These are phyloP conservation scores for Pleoardoris graminearum DNA, from an alignment of 2,329 filamentous ascomycete species.

Conservation along the genomic window DNA sequence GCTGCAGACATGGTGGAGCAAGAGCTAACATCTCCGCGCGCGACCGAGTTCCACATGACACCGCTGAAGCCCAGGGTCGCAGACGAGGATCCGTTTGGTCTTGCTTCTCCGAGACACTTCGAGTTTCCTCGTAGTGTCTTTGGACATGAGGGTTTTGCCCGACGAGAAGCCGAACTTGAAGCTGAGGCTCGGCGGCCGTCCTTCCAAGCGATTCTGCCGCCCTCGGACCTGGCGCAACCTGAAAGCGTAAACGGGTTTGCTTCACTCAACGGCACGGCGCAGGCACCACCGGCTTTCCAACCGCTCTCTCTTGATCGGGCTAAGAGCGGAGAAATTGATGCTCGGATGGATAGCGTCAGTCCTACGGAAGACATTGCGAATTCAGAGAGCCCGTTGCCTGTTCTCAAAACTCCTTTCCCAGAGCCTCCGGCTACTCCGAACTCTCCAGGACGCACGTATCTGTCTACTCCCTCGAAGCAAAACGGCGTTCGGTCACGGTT, in stretches of 20 bases:
- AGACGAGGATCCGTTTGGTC: slow-evolving; percentile 43
- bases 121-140: slow-evolving; percentile 38
- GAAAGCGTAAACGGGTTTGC: slow-evolving; percentile 41
- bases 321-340: slow-evolving; percentile 13
- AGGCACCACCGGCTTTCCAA: slow-evolving; percentile 26
- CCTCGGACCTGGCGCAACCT: slow-evolving; percentile 30
- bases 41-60: slow-evolving; percentile 45
- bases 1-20: slow-evolving; percentile 39
- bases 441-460: slow-evolving; percentile 23
- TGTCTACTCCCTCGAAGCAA: slow-evolving; percentile 35
- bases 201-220: slow-evolving; percentile 43
- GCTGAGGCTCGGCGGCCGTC: slow-evolving; percentile 37
- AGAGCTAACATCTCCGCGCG: slow-evolving; percentile 41
- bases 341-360: slow-evolving; percentile 32
- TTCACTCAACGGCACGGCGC: slow-evolving; percentile 42
- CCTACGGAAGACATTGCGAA: slow-evolving; percentile 18
- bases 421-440: slow-evolving; percentile 19
- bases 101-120: slow-evolving; percentile 47
- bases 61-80: slow-evolving; percentile 36
- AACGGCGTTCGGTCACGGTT: slow-evolving; percentile 40
- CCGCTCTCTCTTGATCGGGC: slow-evolving; percentile 16
- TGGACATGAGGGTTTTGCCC: slow-evolving; percentile 23
- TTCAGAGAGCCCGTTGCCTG: slow-evolving; percentile 15
- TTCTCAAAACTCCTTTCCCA: background rate
- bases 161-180: slow-evolving; percentile 18